Evolutionary conservation across 495 filamentous ascomycete genomes (phyloP), one percentile per base, ranked within the genome.

Genomic region (Neurospora cerealis): DNA sequence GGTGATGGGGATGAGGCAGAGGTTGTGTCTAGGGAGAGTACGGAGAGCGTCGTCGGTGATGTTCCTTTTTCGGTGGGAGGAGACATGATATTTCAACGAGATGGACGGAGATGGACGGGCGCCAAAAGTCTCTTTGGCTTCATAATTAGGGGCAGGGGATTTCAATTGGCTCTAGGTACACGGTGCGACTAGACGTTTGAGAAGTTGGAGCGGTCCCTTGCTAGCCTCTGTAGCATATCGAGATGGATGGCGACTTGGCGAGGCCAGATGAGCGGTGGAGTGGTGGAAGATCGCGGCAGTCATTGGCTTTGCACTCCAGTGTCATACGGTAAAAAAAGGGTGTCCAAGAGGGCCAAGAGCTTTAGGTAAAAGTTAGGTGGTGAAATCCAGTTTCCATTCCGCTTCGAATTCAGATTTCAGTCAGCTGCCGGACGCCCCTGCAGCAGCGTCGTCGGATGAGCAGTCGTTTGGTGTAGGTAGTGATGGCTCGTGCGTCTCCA

Each of bases 221-320:
- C 54, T 66, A 66, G 54, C 54, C 54, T 66, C 28, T 28, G 28
- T 9, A 66, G 54, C 54, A 66, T 66, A 66, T 66, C 54, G 28
- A 66, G 54, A 66, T 66, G 54, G 54, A 34, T 54, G 46, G 46
- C 46, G 48, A 66, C 54, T 66, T 66, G 54, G 69, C 19, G 42
- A 72, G 74, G 13, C 66, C 71, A 74, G 75, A 77, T 77, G 72
- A 75, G 74, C 62, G 70, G 74, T 75, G 72, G 74, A 72, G 69
- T 37, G 36, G 28, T 44, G 3, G 38, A 66, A 69, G 32, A 72
- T 69, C 72, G 72, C 72, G 48, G 69, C 72, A 13, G 28, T 66
- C 54, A 66, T 66, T 66, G 54, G 54, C 54, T 66, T 66, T 66
- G 54, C 24, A 66, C 54, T 28, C 54, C 13, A 66, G 54, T 66